Evolutionary conservation across 31 red algal genomes (phyloP).

Genomic region (Endocladia muricata): DNA sequence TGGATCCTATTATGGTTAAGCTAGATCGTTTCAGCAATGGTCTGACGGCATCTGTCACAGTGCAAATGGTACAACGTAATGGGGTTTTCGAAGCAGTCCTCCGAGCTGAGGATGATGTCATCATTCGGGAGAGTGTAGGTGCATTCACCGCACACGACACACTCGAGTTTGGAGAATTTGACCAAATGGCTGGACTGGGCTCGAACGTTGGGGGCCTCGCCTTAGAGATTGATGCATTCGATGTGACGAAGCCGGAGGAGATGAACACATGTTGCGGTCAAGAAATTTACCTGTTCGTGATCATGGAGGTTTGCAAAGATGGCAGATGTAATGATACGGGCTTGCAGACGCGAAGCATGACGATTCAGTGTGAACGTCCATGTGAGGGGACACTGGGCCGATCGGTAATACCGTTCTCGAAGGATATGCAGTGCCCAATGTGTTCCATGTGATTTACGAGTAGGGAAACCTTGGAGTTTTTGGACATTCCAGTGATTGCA

Average conservation of each 20-base stretch:
- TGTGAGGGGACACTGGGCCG: background rate
- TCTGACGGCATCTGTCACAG: no score
- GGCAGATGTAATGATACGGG: background rate
- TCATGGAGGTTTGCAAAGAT: background rate
- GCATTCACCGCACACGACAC: background rate
- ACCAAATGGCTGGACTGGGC: background rate
- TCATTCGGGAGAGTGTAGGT: background rate
- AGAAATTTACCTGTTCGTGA: background rate
- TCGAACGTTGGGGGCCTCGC: background rate
- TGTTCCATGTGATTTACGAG: background rate
- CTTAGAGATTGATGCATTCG: background rate
- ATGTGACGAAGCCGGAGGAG: background rate
- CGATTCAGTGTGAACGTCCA: background rate
- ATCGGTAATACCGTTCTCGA: background rate
- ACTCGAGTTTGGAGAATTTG: background rate
- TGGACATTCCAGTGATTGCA: no score
- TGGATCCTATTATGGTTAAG: no score
- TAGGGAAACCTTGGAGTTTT: no score
- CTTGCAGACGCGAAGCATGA: background rate
- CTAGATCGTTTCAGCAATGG: no score
- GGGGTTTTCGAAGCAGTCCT: background rate
- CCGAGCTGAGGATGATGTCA: background rate
- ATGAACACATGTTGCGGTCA: background rate
- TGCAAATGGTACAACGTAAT: background rate
- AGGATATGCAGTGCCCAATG: background rate